Evolutionary conservation across 2,329 filamentous ascomycete species (phyloP).

Genomic region (Beauveria sp.): DNA sequence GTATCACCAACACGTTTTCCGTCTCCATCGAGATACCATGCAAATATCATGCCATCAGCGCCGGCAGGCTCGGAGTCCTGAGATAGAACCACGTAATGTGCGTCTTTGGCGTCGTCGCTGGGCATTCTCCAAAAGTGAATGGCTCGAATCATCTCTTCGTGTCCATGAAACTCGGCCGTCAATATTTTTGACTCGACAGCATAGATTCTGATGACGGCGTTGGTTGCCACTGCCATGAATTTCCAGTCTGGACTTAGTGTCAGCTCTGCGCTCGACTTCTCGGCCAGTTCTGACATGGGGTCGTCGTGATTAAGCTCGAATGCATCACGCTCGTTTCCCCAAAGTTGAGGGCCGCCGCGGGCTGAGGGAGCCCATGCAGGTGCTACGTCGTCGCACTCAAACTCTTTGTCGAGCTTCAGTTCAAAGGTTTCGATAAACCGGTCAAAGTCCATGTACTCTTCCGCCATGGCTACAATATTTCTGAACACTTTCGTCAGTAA

Average conservation of each 20-base stretch:
- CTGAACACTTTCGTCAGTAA: background rate
- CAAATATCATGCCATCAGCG: constrained; percentile 1
- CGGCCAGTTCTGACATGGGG: background rate
- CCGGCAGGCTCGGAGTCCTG: constrained; percentile 3
- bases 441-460: constrained; percentile 9
- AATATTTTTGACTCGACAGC: background rate
- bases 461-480: background rate
- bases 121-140: background rate
- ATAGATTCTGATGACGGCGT: constrained; percentile 1
- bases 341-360: background rate
- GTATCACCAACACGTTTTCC: background rate
- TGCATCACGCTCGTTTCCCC: constrained; percentile 1
- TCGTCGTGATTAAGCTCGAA: constrained; percentile 1
- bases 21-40: background rate
- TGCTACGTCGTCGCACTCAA: background rate
- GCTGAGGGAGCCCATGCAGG: constrained; percentile 4
- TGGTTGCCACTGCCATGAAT: constrained; percentile 4
- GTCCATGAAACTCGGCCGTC: constrained; percentile 1
- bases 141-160: background rate
- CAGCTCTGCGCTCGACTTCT: constrained; percentile 1
- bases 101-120: background rate
- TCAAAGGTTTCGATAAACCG: constrained; percentile 4
- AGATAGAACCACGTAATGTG: background rate
- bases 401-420: constrained; percentile 5
- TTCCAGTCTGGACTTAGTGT: background rate